phyloP scores from a whole-genome alignment of 495 filamentous ascomycete genomes.

The Podospora pseudocomata region DNA sequence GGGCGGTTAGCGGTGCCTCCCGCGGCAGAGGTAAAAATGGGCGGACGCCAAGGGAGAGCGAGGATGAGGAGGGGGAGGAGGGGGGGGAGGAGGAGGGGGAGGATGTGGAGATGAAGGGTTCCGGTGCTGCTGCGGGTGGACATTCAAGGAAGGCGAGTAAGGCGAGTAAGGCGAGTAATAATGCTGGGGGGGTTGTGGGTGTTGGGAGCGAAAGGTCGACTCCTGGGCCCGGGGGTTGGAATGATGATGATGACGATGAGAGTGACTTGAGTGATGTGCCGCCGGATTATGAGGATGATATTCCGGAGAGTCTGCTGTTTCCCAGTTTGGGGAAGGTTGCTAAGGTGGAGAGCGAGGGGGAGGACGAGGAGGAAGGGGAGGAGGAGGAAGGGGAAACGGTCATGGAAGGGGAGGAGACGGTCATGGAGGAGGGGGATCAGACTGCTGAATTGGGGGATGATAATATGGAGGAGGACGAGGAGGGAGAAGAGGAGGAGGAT shows the following conservation, averaged over 20 bases:
- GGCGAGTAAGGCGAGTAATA: background rate
- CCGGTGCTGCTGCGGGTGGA: slow-evolving; percentile 21
- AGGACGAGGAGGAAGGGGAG: slow-evolving; percentile 22
- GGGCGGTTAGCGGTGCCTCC: slow-evolving; percentile 19
- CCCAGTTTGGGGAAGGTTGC: slow-evolving; percentile 36
- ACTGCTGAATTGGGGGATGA: slow-evolving; percentile 30
- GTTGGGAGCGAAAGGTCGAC: slow-evolving; percentile 30
- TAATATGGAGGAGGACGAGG: slow-evolving; percentile 20
- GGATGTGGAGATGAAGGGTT: slow-evolving; percentile 38
- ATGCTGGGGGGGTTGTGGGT: background rate
- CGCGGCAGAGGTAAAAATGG: slow-evolving; percentile 26
- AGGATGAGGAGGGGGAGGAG: slow-evolving; percentile 21
- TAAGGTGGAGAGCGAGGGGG: slow-evolving; percentile 15
- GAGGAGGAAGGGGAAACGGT: slow-evolving; percentile 24
- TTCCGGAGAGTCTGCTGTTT: slow-evolving; percentile 44
- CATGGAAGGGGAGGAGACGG: slow-evolving; percentile 25
- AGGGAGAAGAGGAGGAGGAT: slow-evolving; percentile 17
- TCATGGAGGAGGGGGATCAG: slow-evolving; percentile 16
- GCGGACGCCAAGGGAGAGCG: slow-evolving; percentile 25
- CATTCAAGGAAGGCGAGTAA: slow-evolving; percentile 11
- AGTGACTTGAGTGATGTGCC: slow-evolving; percentile 72
- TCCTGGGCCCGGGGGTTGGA: slow-evolving; percentile 54
- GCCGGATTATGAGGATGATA: slow-evolving; percentile 48
- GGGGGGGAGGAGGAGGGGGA: slow-evolving; percentile 26
- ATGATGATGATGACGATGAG: slow-evolving; percentile 77